phyloP scores from a whole-genome alignment of 345 rosid species.

The Noccaea caerulescens region DNA sequence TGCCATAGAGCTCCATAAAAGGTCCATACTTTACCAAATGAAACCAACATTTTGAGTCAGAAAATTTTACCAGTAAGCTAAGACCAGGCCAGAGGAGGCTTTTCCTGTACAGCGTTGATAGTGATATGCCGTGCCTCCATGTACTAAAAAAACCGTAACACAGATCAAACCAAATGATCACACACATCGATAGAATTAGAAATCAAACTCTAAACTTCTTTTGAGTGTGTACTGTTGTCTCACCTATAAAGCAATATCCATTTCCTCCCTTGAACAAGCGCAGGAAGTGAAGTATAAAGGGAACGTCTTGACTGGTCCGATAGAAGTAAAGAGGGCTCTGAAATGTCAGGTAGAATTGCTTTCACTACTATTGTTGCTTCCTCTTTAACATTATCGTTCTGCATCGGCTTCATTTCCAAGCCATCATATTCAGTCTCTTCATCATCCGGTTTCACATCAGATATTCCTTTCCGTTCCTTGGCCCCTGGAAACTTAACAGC shows the following conservation, averaged over 20 bases:
- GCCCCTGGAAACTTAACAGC: slow-evolving; percentile 57
- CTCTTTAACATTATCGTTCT: slow-evolving; percentile 46
- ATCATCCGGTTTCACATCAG: slow-evolving; percentile 46
- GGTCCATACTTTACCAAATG: neutral
- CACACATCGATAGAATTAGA: slow-evolving; percentile 13
- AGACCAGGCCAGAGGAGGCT: slow-evolving; percentile 96
- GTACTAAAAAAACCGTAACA: slow-evolving; percentile 56
- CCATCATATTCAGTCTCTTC: slow-evolving; percentile 54
- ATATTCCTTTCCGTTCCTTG: slow-evolving; percentile 53
- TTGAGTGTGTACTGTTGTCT: neutral
- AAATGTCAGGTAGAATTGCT: slow-evolving; percentile 47
- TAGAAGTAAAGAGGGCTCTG: slow-evolving; percentile 90
- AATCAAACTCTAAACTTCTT: neutral
- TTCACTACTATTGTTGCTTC: slow-evolving; percentile 45
- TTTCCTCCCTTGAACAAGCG: slow-evolving; percentile 86
- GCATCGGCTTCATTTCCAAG: slow-evolving; percentile 62
- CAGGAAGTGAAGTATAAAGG: slow-evolving; percentile 81
- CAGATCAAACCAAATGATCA: slow-evolving; percentile 23
- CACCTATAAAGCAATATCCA: slow-evolving; percentile 96
- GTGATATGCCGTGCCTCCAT: slow-evolving; percentile 97
- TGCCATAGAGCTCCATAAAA: neutral
- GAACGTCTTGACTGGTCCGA: slow-evolving; percentile 61
- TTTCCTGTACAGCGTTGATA: slow-evolving; percentile 87
- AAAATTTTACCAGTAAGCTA: slow-evolving; percentile 72
- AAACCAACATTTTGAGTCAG: slow-evolving; percentile 11